Base-by-base conservation (phyloP, 768 basidiomycete genomes). In the Auriscalpium vulgare region DNA sequence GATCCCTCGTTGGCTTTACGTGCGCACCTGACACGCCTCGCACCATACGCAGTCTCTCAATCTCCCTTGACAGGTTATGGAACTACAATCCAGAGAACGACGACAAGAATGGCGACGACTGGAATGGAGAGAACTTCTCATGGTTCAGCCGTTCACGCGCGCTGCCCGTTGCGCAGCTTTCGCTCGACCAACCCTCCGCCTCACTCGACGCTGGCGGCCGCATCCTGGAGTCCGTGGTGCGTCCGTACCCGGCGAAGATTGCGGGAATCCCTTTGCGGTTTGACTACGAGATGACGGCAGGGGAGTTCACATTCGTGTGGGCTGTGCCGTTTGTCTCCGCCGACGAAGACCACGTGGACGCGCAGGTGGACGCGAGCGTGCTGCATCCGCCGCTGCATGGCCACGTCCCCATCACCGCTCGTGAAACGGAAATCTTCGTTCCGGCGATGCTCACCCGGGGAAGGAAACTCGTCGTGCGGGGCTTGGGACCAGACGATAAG, bases 101-200 rank as follows among this genome's bases (percentile, higher is more conserved):
- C 40, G 94, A 97, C 67, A 63, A 69, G 16, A 63, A 69, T 23
- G 95, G 95, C 14, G 95, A 97, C 67, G 71, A 84, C 67, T 97
- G 95, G 95, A 95, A 95, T 63, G 91, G 89, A 53, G 95, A 99
- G 70, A 97, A 95, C 72, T 97, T 99, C 67, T 93, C 91, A 1
- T 97, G 91, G 91, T 97, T 92, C 78, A 84, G 83, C 63, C 72
- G 74, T 45, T 71, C 68, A 37, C 81, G 85, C 14, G 83, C 79
- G 1, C 72, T 82, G 50, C 86, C 80, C 1, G 65, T 76, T 0
- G 78, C 78, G 0, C 65, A 83, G 43, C 74, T 87, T 11, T 78
- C 77, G 59, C 76, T 79, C 54, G 76, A 79, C 9, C 88, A 89
- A 68, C 73, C 72, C 17, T 77, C 83, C 2, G 74, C 79, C n/a